Evolutionary conservation across 768 basidiomycete genomes (phyloP), one percentile per base, ranked within the genome.

Genomic region (Lanmaoa pseudosensibilis): DNA sequence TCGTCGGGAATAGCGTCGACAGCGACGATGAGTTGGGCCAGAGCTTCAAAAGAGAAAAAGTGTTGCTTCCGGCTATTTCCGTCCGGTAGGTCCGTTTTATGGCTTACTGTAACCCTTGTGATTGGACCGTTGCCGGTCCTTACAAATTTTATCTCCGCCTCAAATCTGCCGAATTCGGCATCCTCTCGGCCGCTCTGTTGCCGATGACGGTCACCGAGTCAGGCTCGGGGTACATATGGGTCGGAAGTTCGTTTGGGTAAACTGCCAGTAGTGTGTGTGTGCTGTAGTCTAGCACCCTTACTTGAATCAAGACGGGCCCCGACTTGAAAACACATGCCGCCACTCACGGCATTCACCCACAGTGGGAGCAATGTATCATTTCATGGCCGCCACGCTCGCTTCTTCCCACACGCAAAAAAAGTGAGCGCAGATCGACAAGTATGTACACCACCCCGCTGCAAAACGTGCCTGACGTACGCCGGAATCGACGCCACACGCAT

Each of bases 1-100:
- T 88, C 82, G 82, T 78, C 78, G 64, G 55, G 60, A 73, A 69
- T 66, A 52, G 60, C 63, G 60, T 63, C 58, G 58, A 56, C 65
- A 61, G 62, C 54, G 61, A 61, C 57, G 50, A 32, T 27, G n/a
- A 15, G 12, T 5, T 27, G 12, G 61, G 73, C 64, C 73, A 60
- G 46, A 53, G 43, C 45, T 54, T 18, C 44, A 10, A n/a, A 30
- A 27, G 49, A 46, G 52, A 55, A 66, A 60, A 67, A 64, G 53
- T 46, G 48, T 12, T 52, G 43, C 5, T 52, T 59, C 68, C 69
- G 69, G 69, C 58, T 59, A 59, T 46, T 61, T 56, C 65, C 69
- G 69, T 9, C 34, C 39, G 47, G 48, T 15, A 1, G 15, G n/a
- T 5, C 27, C 45, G 56, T 55, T 67, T 71, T 71, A 67, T 69